Base-by-base conservation (phyloP, 1,284 basidiomycete genomes). In the Tilletia horrida region DNA sequence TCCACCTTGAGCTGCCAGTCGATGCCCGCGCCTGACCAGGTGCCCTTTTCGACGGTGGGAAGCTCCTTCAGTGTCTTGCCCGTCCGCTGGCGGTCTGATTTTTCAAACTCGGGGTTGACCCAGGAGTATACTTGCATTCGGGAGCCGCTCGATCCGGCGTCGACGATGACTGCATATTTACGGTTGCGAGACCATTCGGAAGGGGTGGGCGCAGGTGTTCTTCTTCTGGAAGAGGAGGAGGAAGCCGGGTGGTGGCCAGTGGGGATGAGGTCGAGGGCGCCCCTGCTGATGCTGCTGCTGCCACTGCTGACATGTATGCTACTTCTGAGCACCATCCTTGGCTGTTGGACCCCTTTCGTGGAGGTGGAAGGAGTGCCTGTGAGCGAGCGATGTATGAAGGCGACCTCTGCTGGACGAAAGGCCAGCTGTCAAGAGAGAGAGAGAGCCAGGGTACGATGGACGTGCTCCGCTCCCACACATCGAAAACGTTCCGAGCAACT, bases 121-220 rank as follows among this genome's bases (percentile, higher is more conserved):
- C 95, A 98, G 78, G 91, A 93, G 85, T 98, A 98, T 73, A 98
- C 92, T 83, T 96, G 94, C 61, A 97, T 86, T 62, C 96, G 86
- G 6, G 94, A 97, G 44, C 95, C 95, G 13, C 93, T 97, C 79
- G 93, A 96, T 72, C 95, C 95, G 76, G 95, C 95, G 85, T 99
- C 95, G 81, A 99, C 91, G 67, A 98, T 92, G 70, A 98, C 88
- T 63, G 93, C 94, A 84, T 95, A 98, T 52, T 81, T 70, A 35
- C 80, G 69, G 27, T 67, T 68, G 45, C 66, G 57, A n/a, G 68
- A 64, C 72, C 75, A 73, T 11, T 59, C 55, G 55, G 16, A 14
- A 29, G 55, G 55, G 18, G 55, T 16, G 4, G 55, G 25, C 27
- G 55, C 55, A 3, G 55, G 29, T 35, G 55, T 40, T 13, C 13